Evolutionary conservation across 23 red algal genomes (phyloP).

Genomic region (Gracilariopsis chorda): DNA sequence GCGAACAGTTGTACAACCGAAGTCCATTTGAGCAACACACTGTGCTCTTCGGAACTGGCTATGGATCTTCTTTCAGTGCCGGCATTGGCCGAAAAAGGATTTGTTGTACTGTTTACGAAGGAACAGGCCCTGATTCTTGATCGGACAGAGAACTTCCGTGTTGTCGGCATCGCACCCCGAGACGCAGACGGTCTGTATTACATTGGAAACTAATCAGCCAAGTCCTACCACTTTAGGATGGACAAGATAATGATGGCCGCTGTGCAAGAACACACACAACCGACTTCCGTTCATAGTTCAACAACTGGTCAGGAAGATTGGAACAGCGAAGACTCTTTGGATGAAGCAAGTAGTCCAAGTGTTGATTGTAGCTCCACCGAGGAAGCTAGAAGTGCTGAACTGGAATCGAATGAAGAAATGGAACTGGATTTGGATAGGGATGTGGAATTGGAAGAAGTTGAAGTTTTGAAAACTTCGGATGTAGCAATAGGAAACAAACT

Average conservation of each 20-base stretch:
- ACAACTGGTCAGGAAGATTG: neutral
- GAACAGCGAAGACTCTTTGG: neutral
- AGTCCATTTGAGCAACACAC: neutral
- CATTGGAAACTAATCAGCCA: neutral
- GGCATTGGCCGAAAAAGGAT: slow-evolving; percentile 16
- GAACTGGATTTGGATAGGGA: neutral
- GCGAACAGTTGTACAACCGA: neutral
- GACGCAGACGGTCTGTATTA: slow-evolving; percentile 29
- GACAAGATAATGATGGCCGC: neutral
- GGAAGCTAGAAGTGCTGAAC: neutral
- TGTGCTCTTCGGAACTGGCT: neutral
- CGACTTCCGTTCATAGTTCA: neutral
- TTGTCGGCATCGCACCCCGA: neutral
- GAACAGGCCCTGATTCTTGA: slow-evolving; percentile 8
- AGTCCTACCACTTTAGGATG: neutral
- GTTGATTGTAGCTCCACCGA: no score
- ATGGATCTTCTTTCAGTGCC: slow-evolving; percentile 40
- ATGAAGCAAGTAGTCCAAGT: neutral
- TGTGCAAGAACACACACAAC: neutral
- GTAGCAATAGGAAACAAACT: neutral
- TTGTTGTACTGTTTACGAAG: neutral
- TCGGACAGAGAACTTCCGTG: neutral
- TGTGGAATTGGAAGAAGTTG: neutral
- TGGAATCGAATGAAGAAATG: neutral
- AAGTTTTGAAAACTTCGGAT: neutral